Evolutionary conservation across 2,329 filamentous ascomycete species (phyloP).

Genomic region (Ophiocordyceps camponoti-floridani): DNA sequence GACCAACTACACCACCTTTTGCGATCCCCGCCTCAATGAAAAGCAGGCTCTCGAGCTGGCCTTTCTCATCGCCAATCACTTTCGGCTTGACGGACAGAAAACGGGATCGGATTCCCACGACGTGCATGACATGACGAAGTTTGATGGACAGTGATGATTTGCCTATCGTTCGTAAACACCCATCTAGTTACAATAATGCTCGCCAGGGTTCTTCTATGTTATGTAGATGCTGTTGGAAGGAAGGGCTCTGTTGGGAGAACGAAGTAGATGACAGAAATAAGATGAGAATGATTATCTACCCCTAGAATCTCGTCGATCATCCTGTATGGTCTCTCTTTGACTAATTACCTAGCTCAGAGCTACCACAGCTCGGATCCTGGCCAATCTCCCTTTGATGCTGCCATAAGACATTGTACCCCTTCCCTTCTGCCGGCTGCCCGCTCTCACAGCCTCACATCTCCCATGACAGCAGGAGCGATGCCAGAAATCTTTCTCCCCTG

Average conservation of each 20-base stretch:
- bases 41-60: constrained; percentile 93
- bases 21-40: constrained; percentile 88
- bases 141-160: too few relatives aligned
- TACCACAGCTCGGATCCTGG: too few relatives aligned
- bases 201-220: too few relatives aligned
- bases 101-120: too few relatives aligned
- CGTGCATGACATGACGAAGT: too few relatives aligned
- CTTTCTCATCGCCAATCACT: constrained; percentile 81
- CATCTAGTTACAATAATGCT: too few relatives aligned
- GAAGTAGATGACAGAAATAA: neutral
- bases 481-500: too few relatives aligned
- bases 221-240: neutral
- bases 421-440: neutral
- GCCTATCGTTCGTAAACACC: too few relatives aligned
- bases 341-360: too few relatives aligned
- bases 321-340: neutral
- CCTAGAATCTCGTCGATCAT: neutral
- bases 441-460: neutral
- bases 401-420: too few relatives aligned
- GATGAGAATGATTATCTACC: neutral
- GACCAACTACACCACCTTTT: constrained; percentile 88
- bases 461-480: neutral
- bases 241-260: neutral
- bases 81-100: constrained; percentile 6
- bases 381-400: too few relatives aligned